Base-by-base conservation (phyloP, 495 filamentous ascomycete species). In the Rusavskia elegans region DNA sequence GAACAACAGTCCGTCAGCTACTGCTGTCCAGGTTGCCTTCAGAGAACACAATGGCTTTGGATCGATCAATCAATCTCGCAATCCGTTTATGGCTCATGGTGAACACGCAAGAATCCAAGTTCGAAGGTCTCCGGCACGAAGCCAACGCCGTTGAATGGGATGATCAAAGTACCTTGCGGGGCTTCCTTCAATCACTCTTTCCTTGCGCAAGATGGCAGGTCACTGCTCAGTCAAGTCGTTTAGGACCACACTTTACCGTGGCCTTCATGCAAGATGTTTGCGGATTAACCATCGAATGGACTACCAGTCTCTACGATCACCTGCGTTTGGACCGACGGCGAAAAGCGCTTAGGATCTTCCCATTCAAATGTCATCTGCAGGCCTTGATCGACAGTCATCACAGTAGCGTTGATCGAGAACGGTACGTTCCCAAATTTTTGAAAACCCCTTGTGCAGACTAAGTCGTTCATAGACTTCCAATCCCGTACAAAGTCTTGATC, bases 261-360 rank as follows among this genome's bases (percentile, higher is more conserved):
- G 54, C 42, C 2, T 56, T 53, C 39, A 53, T 53, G 54, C 17
- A 20, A 29, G 10, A 29, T 37, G 54, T 56, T 14, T 56, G 54
- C 38, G 54, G 54, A 14, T 45, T 56, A 38, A 42, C 9, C 1
- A 51, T 53, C 1, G 49, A 52, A 27, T 56, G 54, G 54, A 56
- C 50, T 5, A 45, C 50, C 40, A 56, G 49, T 45, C 20, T 53
- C 17, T 21, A 35, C 17, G 54, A 56, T 45, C 54, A 53, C 44
- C 50, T 56, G 25, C 13, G 17, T 13, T 38, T 56, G 38, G 54
- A 56, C 35, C 21, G 51, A 30, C 13, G 11, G 11, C 8, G 36
- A 17, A 53, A 48, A 35, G 0, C 37, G 6, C 35, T 56, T 30
- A 52, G 19, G 37, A 23, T 56, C 3, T 56, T 53, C 38, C 54